Conservation (phyloP, 2,329 filamentous ascomycete genomes). For the Capronia coronata region DNA sequence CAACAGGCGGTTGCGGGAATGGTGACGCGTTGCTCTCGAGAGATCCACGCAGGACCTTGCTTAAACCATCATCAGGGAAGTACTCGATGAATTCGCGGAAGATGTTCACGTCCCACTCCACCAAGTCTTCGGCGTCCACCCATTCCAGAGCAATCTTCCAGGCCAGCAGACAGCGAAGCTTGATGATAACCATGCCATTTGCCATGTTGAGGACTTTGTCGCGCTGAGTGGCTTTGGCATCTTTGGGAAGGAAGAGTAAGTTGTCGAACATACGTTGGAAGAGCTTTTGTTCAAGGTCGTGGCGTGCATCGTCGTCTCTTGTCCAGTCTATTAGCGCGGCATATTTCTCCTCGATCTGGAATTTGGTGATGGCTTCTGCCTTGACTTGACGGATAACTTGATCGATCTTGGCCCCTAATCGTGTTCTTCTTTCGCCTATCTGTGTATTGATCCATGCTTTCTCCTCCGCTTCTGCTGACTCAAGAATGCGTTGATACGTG, state of each 20-base stretch:
- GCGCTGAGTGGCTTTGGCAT: slow-evolving; percentile 64
- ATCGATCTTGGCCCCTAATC: slow-evolving; percentile 74
- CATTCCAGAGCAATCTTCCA: slow-evolving; percentile 91
- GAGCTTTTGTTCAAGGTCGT: slow-evolving; percentile 84
- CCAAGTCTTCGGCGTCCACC: slow-evolving; percentile 67
- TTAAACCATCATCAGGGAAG: slow-evolving; percentile 77
- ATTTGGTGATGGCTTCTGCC: slow-evolving; percentile 69
- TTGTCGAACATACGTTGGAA: slow-evolving; percentile 73
- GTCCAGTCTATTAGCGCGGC: slow-evolving; percentile 84
- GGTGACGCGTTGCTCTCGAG: slow-evolving; percentile 77
- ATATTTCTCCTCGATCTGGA: slow-evolving; percentile 74
- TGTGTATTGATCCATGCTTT: slow-evolving; percentile 82
- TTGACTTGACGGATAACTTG: slow-evolving; percentile 85
- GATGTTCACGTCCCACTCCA: slow-evolving; percentile 71
- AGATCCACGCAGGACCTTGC: slow-evolving; percentile 74
- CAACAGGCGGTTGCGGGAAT: slow-evolving; percentile 50
- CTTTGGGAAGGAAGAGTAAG: slow-evolving; percentile 60
- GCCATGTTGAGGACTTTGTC: slow-evolving; percentile 69
- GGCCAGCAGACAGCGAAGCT: slow-evolving; percentile 78
- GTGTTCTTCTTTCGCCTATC: slow-evolving; percentile 80
- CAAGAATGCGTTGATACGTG: slow-evolving; percentile 74
- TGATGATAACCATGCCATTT: slow-evolving; percentile 91
- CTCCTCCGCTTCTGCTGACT: slow-evolving; percentile 79
- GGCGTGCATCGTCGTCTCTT: slow-evolving; percentile 73
- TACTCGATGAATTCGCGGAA: slow-evolving; percentile 73